phyloP scores from a whole-genome alignment of 768 basidiomycete species.

The Russula sp. region DNA sequence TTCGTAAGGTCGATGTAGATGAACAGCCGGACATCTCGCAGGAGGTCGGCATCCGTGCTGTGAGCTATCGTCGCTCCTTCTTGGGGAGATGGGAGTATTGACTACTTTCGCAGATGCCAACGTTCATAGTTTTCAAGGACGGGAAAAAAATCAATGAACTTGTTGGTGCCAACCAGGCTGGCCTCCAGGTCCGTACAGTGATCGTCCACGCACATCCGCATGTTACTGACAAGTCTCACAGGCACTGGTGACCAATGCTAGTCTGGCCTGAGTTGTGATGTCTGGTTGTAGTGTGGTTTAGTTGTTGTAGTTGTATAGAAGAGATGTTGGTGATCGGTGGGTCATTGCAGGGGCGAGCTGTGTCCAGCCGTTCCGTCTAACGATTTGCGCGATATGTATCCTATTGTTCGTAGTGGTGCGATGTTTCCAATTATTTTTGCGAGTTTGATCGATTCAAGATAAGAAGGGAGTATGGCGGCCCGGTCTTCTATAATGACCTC shows the following conservation, averaged over 20 bases:
- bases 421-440: too few relatives aligned
- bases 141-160: conserved; percentile 40
- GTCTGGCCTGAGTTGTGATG: too few relatives aligned
- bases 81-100: not conserved
- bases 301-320: not conserved
- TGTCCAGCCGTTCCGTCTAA: too few relatives aligned
- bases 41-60: conserved; percentile 61
- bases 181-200: conserved; percentile 40
- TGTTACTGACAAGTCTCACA: not conserved
- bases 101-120: conserved; percentile 42
- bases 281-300: not conserved
- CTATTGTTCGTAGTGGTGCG: too few relatives aligned
- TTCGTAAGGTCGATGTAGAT: conserved; percentile 78
- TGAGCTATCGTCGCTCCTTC: conserved; percentile 38
- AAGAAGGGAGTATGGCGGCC: too few relatives aligned
- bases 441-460: too few relatives aligned
- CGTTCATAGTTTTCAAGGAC: conserved; percentile 41
- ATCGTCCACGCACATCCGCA: not conserved
- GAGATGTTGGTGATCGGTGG: too few relatives aligned
- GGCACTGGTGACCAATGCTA: not conserved
- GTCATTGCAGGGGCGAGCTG: too few relatives aligned
- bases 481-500: not conserved
- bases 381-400: too few relatives aligned
- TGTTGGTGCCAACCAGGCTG: conserved; percentile 48
- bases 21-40: conserved; percentile 49